A percentile compares a stretch with the other conserved stretches of the same genome.
Evolutionary conservation across 257 asterid species (phyloP).

Genomic region (Solanum medicagineum): DNA sequence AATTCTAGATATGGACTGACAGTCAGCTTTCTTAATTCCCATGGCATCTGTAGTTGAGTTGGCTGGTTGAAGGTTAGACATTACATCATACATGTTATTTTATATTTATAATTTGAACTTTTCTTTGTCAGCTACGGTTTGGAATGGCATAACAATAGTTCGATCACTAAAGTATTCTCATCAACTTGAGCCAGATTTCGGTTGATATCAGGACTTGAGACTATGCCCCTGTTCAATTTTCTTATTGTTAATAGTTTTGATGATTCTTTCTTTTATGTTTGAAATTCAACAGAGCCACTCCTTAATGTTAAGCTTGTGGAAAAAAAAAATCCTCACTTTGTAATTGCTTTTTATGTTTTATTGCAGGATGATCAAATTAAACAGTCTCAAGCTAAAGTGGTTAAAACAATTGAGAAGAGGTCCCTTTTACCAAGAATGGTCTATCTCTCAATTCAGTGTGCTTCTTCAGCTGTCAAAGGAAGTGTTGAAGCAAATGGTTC

Average conservation of each 20-base stretch:
- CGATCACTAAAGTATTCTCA: background rate
- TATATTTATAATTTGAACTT: background rate
- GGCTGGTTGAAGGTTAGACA: background rate
- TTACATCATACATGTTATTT: background rate
- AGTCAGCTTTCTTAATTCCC: background rate
- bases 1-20: too few species aligned
- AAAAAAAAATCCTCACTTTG: background rate
- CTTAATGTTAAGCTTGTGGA: background rate
- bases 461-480: slow-evolving; percentile 68
- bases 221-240: background rate
- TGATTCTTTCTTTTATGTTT: background rate
- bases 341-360: background rate
- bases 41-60: background rate
- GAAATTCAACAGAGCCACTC: background rate
- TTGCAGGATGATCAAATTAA: slow-evolving; percentile 45
- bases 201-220: background rate
- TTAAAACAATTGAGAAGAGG: slow-evolving; percentile 65
- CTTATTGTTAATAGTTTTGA: background rate
- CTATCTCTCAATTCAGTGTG: slow-evolving; percentile 66
- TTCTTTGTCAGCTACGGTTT: background rate
- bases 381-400: slow-evolving; percentile 32
- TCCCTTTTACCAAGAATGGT: slow-evolving; percentile 87
- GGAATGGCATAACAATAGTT: background rate
- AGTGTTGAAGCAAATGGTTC: slow-evolving; percentile 61
- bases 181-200: background rate